Evolutionary conservation across 441 rosid genomes (phyloP), one percentile per base, ranked within the genome.

Genomic region (Raphanus hybrid): DNA sequence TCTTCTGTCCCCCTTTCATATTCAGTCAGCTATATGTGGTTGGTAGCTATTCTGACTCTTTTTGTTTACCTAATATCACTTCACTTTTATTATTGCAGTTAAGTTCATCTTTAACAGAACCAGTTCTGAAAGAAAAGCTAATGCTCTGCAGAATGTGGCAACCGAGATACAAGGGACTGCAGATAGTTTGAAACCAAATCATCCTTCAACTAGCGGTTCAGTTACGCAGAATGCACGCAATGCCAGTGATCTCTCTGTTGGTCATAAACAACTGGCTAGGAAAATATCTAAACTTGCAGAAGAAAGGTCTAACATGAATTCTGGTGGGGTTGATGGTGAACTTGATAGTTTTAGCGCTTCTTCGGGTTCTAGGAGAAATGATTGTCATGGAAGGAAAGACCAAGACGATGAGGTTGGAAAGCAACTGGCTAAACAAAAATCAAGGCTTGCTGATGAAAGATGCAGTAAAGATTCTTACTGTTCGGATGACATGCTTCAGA

Each of bases 81-180:
- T 70, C 76, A 35, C 64, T 82, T 43, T 74, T 75, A 77, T 75
- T 78, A 50, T 70, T 85, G 87, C 90, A 92, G 97, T 79, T 65
- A 85, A 85, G 70, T 81, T 78, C 83, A 32, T 93, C 52, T 82
- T 93, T 39, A 93, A 90, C 81, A 82, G 71, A 82, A 65, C 41
- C 57, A 80, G 61, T 32, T 69, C 50, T 68, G 74, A 64, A 74
- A 77, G 75, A 39, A 85, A 82, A 77, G 71, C 71, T 79, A 77
- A 65, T 74, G 67, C 64, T 54, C 75, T 60, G 12, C 37, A 76
- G 55, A 82, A 81, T 62, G 83, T 74, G 5, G 74, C 39, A 29
- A 69, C 61, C n/a, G 5, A 45, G 2, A 1, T 34, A 8, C 58
- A 32, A 12, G 39, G 67, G 55, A 32, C 35, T 74, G 58, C 23